Base-by-base conservation (phyloP, 371 early-diverging fungal species). In the Lichtheimia hyalospora region DNA sequence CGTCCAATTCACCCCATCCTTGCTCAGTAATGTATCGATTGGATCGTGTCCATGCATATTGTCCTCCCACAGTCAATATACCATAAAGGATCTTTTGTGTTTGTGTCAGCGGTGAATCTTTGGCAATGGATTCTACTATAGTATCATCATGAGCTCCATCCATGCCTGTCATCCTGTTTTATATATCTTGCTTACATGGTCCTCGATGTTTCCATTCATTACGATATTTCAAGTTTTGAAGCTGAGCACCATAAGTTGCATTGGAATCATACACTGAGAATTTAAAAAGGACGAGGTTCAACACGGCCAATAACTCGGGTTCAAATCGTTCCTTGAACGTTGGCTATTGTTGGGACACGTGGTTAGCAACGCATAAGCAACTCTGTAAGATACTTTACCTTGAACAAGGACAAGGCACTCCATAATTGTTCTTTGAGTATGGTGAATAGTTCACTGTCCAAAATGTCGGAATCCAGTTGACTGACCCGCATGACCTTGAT, bases 391-490 rank as follows among this genome's bases (percentile, higher is more conserved):
- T 28, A 21, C 6, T 62, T n/a, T 77, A 84, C 88, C 73, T 85
- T 81, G 71, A 88, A 85, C 21, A 88, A 63, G 0, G 82, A 75
- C 25, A 89, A 77, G 21, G 83, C 84, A 52, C 67, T 77, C 81
- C 84, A 82, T 18, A 92, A 72, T 40, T 92, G 92, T 52, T 93
- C 92, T 57, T 90, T 87, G 27, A 94, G 73, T 57, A 90, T 85
- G 46, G 73, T 82, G 40, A 85, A 72, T 14, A 96, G 71, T 64
- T 94, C 96, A 34, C 65, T 70, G 58, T 96, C 93, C 52, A 94
- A 80, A 51, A 92, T 81, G 46, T 91, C 91, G 5, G 94, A 89
- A 74, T 96, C 96, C 34, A 96, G 82, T 70, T 95, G 94, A 65
- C 88, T 84, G 28, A 93, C 94, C 28, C 94, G 85, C 79, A 89